Base-by-base conservation (phyloP, 2,329 filamentous ascomycete species). In the Fusarium sp. region DNA sequence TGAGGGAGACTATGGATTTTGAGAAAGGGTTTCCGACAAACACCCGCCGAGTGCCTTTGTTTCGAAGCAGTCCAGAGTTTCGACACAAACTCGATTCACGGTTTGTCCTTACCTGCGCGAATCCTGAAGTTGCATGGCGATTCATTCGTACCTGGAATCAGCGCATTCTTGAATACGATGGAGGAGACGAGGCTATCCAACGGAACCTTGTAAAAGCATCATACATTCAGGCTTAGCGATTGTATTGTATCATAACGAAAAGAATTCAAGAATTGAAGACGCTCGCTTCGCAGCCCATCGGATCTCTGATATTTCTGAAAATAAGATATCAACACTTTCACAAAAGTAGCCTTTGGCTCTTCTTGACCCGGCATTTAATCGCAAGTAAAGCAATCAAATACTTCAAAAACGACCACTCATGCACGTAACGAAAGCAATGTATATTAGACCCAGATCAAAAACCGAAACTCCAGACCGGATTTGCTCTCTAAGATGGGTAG, bases 391-490 rank as follows among this genome's bases (percentile, higher is more conserved):
- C 48, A 61, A 70, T 58, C 33, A 61, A 65, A 51, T 35, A 62
- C 59, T 41, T 59, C n/a, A 55, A 58, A 39, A 38, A 36, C 45
- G 51, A 65, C 36, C 55, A 67, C 73, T 72, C 63, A 70, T 65
- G 59, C 69, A 77, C 67, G 61, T 70, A 73, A 72, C 64, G 73
- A 70, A 73, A 77, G 75, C 75, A 81, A 79, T 78, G 81, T 79
- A 79, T 84, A 85, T 85, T 85, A 84, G 79, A 81, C 80, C 83
- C 80, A 80, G 77, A 80, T 80, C 75, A 80, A 82, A 84, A 80
- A 74, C 81, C 83, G 81, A 81, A 86, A 86, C 84, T 86, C 84
- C 84, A 78, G 79, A 83, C 83, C 83, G 80, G 81, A 83, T 82
- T 81, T 82, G 80, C 81, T 84, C 81, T 82, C 79, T 81, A 79